Evolutionary conservation across 2,329 filamentous ascomycete species (phyloP).

Genomic region (Penicillium sp.): DNA sequence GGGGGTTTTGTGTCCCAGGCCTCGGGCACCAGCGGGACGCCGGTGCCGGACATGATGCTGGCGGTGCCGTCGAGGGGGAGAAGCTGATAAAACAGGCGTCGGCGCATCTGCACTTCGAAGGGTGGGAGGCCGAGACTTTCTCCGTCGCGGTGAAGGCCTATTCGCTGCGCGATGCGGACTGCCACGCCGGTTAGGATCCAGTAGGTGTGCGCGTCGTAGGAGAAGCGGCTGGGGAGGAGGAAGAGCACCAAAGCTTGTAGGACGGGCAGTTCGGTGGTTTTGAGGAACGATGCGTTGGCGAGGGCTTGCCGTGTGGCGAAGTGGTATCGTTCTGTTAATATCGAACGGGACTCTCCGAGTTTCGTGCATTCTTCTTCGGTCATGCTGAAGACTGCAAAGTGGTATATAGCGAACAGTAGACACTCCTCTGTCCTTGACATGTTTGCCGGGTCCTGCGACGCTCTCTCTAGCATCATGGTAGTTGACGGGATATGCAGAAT

Average conservation of each 20-base stretch:
- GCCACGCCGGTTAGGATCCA: conserved; percentile 51
- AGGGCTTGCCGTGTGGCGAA: not conserved
- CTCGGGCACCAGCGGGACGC: not conserved
- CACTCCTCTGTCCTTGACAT: conserved; percentile 32
- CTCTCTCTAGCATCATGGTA: conserved; percentile 62
- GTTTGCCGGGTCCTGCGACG: conserved; percentile 38
- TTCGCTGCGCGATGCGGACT: conserved; percentile 63
- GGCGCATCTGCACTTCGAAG: conserved; percentile 63
- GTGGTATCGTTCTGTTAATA: not conserved
- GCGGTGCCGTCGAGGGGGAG: not conserved
- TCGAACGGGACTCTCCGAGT: not conserved
- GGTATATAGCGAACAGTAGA: conserved; percentile 28
- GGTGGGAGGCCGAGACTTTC: conserved; percentile 53
- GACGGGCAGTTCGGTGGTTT: not conserved
- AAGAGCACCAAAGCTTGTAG: not conserved
- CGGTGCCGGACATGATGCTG: conserved; percentile 14
- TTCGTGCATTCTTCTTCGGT: not conserved
- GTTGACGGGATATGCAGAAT: conserved; percentile 67
- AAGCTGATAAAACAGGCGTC: conserved; percentile 48
- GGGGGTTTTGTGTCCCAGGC: not conserved
- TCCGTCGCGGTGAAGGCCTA: conserved; percentile 63
- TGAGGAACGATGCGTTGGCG: not conserved
- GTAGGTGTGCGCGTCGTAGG: not conserved
- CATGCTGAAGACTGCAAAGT: conserved; percentile 25
- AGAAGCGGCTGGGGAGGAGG: not conserved